These are phyloP conservation scores for Sclerotinia subarctica DNA, from an alignment of 2,329 filamentous ascomycete genomes.

Conservation along the genomic window DNA sequence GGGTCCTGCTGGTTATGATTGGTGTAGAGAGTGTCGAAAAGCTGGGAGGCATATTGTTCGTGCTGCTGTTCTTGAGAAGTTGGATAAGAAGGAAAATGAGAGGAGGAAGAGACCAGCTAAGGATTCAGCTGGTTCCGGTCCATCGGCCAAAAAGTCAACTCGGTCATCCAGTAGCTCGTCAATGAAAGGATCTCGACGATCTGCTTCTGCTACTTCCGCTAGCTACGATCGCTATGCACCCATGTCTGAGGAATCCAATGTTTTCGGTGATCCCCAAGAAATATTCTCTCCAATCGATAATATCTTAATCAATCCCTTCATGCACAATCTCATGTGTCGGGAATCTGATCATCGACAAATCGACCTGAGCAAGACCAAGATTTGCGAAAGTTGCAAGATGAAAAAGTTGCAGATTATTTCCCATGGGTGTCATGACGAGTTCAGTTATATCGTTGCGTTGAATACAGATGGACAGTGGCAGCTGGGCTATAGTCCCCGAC, in stretches of 20 bases:
- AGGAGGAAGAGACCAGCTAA: not conserved
- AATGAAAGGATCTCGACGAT: not conserved
- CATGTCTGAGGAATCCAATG: not conserved
- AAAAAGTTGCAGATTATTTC: not conserved
- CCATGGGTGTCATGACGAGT: conserved; percentile 8
- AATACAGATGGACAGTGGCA: not conserved
- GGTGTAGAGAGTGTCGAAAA: not conserved
- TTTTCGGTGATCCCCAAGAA: not conserved
- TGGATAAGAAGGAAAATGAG: not conserved
- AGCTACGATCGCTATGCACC: conserved; percentile 4
- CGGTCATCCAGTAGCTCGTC: not conserved
- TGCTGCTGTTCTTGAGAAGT: not conserved
- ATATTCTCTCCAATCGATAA: not conserved
- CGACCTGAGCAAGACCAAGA: not conserved
- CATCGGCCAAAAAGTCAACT: not conserved
- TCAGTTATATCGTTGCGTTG: not conserved
- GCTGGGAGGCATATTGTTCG: not conserved
- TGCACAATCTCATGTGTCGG: conserved; percentile 15
- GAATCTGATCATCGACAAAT: not conserved
- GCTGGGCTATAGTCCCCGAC: accelerated
- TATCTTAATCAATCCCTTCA: conserved; percentile 10
- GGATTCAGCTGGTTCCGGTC: not conserved
- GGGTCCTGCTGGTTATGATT: not conserved
- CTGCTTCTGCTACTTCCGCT: not conserved
- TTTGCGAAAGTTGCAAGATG: not conserved